These are phyloP conservation scores for Dendrothele bispora DNA, from an alignment of 768 basidiomycete genomes.

Conservation along the genomic window DNA sequence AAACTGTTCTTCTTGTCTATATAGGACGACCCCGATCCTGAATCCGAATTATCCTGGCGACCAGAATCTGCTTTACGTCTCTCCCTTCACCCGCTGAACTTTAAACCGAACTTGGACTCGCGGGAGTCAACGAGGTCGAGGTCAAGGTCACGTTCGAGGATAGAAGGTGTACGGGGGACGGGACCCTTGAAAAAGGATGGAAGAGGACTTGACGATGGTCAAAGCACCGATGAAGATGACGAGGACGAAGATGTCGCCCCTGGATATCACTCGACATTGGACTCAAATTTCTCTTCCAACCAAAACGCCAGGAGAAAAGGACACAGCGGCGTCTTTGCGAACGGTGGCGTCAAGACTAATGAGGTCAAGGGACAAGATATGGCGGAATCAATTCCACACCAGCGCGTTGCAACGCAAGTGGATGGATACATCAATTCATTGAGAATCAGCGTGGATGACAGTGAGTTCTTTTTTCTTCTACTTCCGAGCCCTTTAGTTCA, in stretches of 20 bases:
- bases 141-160: background rate
- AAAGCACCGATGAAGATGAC: background rate
- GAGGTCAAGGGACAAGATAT: too few species aligned
- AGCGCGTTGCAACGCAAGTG: too few species aligned
- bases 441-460: conserved; percentile 1
- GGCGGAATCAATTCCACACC: too few species aligned
- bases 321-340: too few species aligned
- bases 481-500: background rate
- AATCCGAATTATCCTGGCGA: conserved; percentile 2
- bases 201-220: too few species aligned
- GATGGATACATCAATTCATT: too few species aligned
- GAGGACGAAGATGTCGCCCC: conserved; percentile 1
- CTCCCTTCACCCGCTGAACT: conserved; percentile 6
- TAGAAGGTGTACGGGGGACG: too few species aligned
- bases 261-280: conserved; percentile 3
- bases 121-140: conserved; percentile 3
- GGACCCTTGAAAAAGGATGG: too few species aligned
- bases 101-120: conserved; percentile 1
- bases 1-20: background rate
- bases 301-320: too few species aligned
- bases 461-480: background rate
- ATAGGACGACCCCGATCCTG: background rate
- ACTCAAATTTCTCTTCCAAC: conserved; percentile 1
- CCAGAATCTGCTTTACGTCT: conserved; percentile 8
- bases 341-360: too few species aligned